Evolutionary conservation across 139 green algal species (phyloP), one percentile per base, ranked within the genome.

Genomic region (Bryopsis sp.): DNA sequence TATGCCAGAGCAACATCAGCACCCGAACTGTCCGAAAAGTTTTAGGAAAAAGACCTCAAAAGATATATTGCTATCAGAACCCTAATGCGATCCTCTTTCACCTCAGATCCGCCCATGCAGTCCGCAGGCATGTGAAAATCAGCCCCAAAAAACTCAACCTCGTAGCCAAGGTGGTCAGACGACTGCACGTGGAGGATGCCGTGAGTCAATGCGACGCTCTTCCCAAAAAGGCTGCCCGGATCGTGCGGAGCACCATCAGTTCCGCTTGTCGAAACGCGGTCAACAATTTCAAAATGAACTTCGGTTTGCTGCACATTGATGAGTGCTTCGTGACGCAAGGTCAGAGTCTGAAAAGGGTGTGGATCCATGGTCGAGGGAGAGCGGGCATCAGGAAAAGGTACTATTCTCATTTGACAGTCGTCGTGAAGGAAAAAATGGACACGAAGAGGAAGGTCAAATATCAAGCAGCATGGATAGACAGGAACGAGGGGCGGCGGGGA

Each of bases 311-410:
- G 8, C 11, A 28, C 24, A n/a, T 69, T 26, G 62, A 69, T 36
- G 35, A 69, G n/a, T 69, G 62, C 39, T 69, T 58, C 29, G 62
- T 37, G 7, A 69, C 62, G 35, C 48, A 69, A 7, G 62, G 62
- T 11, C 37, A 8, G 7, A 33, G 4, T 5, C 37, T 69, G 5
- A 58, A 69, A 50, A 54, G 62, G 37, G 29, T 54, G 6, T 48
- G 43, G 26, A 39, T 35, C 22, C 62, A 69, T 35, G 62, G 35
- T 4, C 26, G 37, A 54, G 62, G 62, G 19, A 54, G n/a, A 36
- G 26, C 29, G 39, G 62, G 62, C 15, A 69, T n/a, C 3, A 32
- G 39, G 37, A 15, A 34, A 4, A 54, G 62, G 7, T 11, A 37
- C n/a, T 37, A 37, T 3, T 38, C 62, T 11, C 62, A 69, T 35